phyloP scores from a whole-genome alignment of 441 rosid species.

The Populus hybrid region DNA sequence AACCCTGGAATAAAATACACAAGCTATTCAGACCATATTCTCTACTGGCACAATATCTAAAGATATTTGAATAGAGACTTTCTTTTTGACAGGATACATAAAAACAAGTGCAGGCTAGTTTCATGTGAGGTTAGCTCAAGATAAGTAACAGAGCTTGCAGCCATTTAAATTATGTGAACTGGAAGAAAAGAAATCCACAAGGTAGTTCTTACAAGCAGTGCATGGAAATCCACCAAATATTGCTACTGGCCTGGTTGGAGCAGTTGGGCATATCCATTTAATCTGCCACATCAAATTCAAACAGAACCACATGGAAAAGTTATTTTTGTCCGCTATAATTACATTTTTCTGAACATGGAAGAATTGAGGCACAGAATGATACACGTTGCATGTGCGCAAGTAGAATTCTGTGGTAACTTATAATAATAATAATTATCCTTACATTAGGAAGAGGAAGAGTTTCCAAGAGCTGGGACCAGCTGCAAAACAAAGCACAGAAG shows the following conservation, averaged over 20 bases:
- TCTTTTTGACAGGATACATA: neutral
- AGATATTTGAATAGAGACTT: neutral
- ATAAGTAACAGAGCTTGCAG: neutral
- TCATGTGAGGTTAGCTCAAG: neutral
- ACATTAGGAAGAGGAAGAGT: slow-evolving; percentile 79
- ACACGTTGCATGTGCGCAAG: slow-evolving; percentile 1
- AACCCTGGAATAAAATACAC: slow-evolving; percentile 58
- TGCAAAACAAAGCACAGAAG: slow-evolving; percentile 36
- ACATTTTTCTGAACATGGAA: neutral
- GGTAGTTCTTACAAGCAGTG: slow-evolving; percentile 69
- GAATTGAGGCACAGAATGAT: slow-evolving; percentile 8
- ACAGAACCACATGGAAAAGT: slow-evolving; percentile 5
- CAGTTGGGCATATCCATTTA: slow-evolving; percentile 96
- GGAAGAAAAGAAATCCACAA: neutral
- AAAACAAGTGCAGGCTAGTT: neutral
- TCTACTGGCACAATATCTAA: neutral
- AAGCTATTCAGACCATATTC: slow-evolving; percentile 6
- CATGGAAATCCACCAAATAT: slow-evolving; percentile 83
- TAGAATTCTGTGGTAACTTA: slow-evolving; percentile 10
- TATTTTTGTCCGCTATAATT: neutral
- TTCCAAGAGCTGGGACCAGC: slow-evolving; percentile 78
- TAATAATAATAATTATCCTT: slow-evolving; percentile 27
- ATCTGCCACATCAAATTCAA: slow-evolving; percentile 41
- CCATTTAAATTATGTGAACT: neutral
- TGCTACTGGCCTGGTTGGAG: slow-evolving; percentile 77